Evolutionary conservation across 495 filamentous ascomycete genomes (phyloP).

Genomic region (Platismatia glauca): DNA sequence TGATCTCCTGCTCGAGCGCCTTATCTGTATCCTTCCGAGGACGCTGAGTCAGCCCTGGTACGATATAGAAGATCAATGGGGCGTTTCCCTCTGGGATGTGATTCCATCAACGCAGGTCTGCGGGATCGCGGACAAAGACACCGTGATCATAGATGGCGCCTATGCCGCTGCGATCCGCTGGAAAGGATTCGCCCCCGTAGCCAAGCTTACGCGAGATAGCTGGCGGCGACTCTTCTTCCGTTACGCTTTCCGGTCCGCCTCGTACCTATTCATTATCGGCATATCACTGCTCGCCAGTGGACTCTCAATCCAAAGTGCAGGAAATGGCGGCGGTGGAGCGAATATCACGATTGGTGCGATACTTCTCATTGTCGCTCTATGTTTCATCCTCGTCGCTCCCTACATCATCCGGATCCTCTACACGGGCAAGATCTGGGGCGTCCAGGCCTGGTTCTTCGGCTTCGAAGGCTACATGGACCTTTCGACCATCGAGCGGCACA

Average conservation of each 20-base stretch:
- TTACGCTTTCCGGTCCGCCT: not conserved
- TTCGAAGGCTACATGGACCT: conserved; percentile 30
- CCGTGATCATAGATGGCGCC: conserved; percentile 34
- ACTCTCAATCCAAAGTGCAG: too few relatives aligned
- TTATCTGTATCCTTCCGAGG: conserved; percentile 19
- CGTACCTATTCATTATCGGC: not conserved
- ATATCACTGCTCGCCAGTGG: not conserved
- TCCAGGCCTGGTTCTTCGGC: conserved; percentile 32
- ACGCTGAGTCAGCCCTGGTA: conserved; percentile 24
- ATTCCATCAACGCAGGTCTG: conserved; percentile 32
- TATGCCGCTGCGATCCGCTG: conserved; percentile 29
- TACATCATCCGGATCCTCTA: conserved; percentile 17
- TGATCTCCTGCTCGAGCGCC: conserved; percentile 36
- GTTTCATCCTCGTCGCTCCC: conserved; percentile 2
- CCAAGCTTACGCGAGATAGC: not conserved
- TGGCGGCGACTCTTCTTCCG: not conserved
- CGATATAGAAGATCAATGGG: conserved; percentile 29
- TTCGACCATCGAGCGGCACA: conserved; percentile 24
- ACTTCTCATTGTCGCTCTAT: not conserved
- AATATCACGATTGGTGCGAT: not conserved
- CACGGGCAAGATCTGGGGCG: conserved; percentile 21
- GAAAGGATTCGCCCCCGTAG: conserved; percentile 29
- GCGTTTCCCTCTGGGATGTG: conserved; percentile 38
- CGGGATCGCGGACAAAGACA: conserved; percentile 33
- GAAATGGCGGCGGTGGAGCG: too few relatives aligned